These are phyloP conservation scores for Ramaria rubella DNA, from an alignment of 768 basidiomycete species.

Conservation along the genomic window DNA sequence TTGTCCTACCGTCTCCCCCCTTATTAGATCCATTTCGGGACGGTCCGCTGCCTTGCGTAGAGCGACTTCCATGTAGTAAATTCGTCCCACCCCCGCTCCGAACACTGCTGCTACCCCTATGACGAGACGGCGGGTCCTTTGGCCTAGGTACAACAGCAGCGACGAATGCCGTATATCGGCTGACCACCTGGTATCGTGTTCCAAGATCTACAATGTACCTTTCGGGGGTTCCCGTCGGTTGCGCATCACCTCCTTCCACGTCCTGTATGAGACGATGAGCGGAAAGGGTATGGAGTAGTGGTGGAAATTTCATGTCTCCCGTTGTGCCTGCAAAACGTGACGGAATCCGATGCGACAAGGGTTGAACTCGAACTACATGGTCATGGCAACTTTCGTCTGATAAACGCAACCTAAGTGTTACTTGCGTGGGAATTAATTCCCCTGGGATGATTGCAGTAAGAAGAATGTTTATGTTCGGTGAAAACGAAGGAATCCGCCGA, in stretches of 20 bases:
- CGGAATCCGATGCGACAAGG: neutral
- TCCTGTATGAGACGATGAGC: constrained; percentile 51
- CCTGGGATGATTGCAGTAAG: constrained; percentile 28
- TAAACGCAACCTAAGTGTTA: constrained; percentile 24
- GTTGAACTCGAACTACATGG: neutral
- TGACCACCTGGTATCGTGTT: constrained; percentile 44
- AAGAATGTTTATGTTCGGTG: constrained; percentile 28
- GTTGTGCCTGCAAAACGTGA: neutral
- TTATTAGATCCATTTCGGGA: no score
- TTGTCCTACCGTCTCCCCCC: no score
- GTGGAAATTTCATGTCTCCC: constrained; percentile 21
- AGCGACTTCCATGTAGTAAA: no score
- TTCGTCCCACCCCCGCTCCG: neutral
- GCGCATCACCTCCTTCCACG: constrained; percentile 27
- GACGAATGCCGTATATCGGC: constrained; percentile 49
- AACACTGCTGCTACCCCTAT: neutral
- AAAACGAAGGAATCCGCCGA: constrained; percentile 24
- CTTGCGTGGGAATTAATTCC: constrained; percentile 19
- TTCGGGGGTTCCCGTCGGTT: constrained; percentile 31
- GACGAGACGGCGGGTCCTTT: neutral
- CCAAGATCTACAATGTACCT: constrained; percentile 46
- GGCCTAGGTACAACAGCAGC: constrained; percentile 33
- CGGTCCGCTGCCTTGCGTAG: no score
- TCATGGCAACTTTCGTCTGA: constrained; percentile 20
- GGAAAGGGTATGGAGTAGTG: constrained; percentile 45